Percentiles rank a stretch among this genome's conserved stretches.
phyloP scores from a whole-genome alignment of 257 asterid species.

The Solanum chiquidenum region DNA sequence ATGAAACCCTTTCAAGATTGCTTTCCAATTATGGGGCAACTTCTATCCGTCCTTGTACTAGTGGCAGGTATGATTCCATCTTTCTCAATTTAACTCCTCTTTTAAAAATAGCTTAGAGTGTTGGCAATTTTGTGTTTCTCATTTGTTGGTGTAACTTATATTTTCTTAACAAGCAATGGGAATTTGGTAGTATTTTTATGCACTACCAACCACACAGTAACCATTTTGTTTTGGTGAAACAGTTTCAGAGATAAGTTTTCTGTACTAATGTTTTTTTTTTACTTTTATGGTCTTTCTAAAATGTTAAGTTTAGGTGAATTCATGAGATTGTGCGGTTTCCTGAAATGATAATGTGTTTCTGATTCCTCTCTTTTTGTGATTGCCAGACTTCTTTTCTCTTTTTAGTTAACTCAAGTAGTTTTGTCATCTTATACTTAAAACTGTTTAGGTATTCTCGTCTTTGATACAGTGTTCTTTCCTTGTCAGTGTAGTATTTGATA shows the following conservation, averaged over 20 bases:
- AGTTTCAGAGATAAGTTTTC: background rate
- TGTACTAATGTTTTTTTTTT: background rate
- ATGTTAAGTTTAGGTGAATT: background rate
- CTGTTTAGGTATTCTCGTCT: background rate
- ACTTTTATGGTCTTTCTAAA: background rate
- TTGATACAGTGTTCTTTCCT: background rate
- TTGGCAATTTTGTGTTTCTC: background rate
- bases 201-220: background rate
- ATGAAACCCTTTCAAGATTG: conserved; percentile 51
- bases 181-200: background rate
- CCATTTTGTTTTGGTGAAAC: background rate
- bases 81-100: background rate
- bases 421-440: background rate
- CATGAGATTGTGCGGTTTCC: background rate
- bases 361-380: background rate
- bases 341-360: background rate
- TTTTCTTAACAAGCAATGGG: background rate
- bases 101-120: background rate
- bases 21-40: conserved; percentile 82
- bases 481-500: background rate
- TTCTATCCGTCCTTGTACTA: conserved; percentile 56
- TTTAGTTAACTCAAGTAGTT: background rate
- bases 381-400: background rate
- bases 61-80: conserved; percentile 37
- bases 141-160: background rate